Evolutionary conservation across 2,329 filamentous ascomycete species (phyloP), one percentile per base, ranked within the genome.

Genomic region (Ophiostoma novo-ulmi): DNA sequence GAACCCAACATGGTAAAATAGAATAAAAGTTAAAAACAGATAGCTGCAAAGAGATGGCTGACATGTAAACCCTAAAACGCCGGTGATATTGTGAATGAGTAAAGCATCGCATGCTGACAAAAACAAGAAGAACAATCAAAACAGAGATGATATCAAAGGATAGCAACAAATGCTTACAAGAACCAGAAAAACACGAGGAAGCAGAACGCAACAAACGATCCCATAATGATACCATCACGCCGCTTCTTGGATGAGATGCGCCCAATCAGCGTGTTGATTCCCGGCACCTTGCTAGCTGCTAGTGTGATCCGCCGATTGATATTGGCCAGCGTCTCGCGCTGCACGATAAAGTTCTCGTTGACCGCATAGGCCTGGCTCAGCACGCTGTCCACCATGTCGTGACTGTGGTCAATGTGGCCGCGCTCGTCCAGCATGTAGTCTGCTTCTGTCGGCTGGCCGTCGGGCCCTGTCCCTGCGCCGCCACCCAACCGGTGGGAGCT

Each of bases 351-450:
- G 79, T 85, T 94, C 81, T 98, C 93, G 78, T 97, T 96, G 69
- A 98, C 93, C 13, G 94, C 94, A 81, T 99, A 99, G 8, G 95
- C 95, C 82, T 98, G 95, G 78, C 91, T 94, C 72, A 99, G 84
- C 44, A 99, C 93, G 73, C 88, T 91, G 79, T 99, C 95, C 67
- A 93, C 90, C 84, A 97, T 89, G 75, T 88, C 91, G 80, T 98
- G 91, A 77, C 92, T 96, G 78, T 93, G 90, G 78, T 99, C 95
- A 77, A 99, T 88, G 74, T 91, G 87, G 73, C 85, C 83, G 69
- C 95, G 87, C 85, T 99, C 95, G 76, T 92, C 91, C 38, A 99
- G 86, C 94, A 99, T 97, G 83, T 98, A 99, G 73, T 99, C 94
- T 66, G 93, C 93, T 81, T 98, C 95, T 70, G 90, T 91, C 2